phyloP scores from a whole-genome alignment of 169 alveolate species.

The Babesia caballi region DNA sequence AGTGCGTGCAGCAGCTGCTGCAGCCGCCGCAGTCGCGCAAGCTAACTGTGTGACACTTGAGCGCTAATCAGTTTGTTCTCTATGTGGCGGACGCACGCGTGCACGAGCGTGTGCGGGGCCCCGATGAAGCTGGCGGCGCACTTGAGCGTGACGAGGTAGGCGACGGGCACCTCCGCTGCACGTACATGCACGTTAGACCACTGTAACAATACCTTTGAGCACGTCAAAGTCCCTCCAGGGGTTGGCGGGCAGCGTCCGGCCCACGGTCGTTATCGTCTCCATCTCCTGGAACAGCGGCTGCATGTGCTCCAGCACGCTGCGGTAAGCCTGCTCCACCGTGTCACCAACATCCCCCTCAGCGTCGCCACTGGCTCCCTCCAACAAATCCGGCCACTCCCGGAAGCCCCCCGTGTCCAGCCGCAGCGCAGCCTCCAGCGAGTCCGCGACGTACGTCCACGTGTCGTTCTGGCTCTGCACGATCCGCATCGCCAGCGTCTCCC shows the following conservation, averaged over 20 bases:
- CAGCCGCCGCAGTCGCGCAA: constrained; percentile 86
- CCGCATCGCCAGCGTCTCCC: constrained; percentile 12
- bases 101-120: constrained; percentile 37
- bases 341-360: background rate
- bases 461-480: background rate
- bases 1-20: constrained; percentile 76
- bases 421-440: background rate
- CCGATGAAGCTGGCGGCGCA: constrained; percentile 43
- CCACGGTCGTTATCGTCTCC: constrained; percentile 38
- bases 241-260: constrained; percentile 7
- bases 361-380: background rate
- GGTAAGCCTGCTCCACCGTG: background rate
- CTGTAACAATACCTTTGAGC: constrained; percentile 7
- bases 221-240: constrained; percentile 34
- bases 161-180: constrained; percentile 42
- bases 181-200: background rate
- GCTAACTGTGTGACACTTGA: constrained; percentile 52
- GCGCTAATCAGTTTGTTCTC: background rate
- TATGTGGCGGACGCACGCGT: constrained; percentile 32
- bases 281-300: constrained; percentile 18
- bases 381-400: background rate
- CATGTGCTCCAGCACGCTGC: background rate
- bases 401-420: background rate
- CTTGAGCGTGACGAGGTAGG: constrained; percentile 39
- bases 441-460: background rate